These are phyloP conservation scores for Pleurotus tuoliensis DNA, from an alignment of 768 basidiomycete species.

Conservation along the genomic window DNA sequence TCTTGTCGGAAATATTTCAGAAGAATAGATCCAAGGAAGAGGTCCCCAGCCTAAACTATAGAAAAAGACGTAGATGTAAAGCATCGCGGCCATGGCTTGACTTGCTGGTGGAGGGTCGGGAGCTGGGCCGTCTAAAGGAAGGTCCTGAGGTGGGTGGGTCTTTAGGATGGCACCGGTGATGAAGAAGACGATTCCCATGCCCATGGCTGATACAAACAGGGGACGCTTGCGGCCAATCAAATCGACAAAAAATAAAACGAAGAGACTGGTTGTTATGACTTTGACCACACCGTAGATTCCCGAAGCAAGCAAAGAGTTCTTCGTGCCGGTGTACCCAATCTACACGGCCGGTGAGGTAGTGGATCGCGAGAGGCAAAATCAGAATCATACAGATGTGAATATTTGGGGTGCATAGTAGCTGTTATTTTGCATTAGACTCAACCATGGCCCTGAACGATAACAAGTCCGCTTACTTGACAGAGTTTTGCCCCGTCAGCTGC, in stretches of 20 bases:
- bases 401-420: slow-evolving; percentile 74
- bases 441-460: background rate
- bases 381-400: slow-evolving; percentile 50
- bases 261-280: slow-evolving; percentile 59
- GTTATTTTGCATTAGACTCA: background rate
- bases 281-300: slow-evolving; percentile 71
- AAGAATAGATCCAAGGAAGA: slow-evolving; percentile 56
- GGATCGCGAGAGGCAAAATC: background rate
- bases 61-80: slow-evolving; percentile 85
- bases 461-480: slow-evolving; percentile 43
- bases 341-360: slow-evolving; percentile 17
- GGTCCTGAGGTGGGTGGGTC: slow-evolving; percentile 56
- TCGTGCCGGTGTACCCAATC: slow-evolving; percentile 63
- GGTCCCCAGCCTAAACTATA: slow-evolving; percentile 83
- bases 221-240: slow-evolving; percentile 64
- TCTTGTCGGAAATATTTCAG: slow-evolving; percentile 85
- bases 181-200: slow-evolving; percentile 79
- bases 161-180: slow-evolving; percentile 84
- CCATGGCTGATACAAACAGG: slow-evolving; percentile 66
- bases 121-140: slow-evolving; percentile 18
- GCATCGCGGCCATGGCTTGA: slow-evolving; percentile 81
- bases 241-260: slow-evolving; percentile 67
- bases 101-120: slow-evolving; percentile 48
- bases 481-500: slow-evolving; percentile 83
- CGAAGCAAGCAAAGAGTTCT: slow-evolving; percentile 62